Conservation (phyloP, 2,329 filamentous ascomycete species). For the Neonectria hederae region DNA sequence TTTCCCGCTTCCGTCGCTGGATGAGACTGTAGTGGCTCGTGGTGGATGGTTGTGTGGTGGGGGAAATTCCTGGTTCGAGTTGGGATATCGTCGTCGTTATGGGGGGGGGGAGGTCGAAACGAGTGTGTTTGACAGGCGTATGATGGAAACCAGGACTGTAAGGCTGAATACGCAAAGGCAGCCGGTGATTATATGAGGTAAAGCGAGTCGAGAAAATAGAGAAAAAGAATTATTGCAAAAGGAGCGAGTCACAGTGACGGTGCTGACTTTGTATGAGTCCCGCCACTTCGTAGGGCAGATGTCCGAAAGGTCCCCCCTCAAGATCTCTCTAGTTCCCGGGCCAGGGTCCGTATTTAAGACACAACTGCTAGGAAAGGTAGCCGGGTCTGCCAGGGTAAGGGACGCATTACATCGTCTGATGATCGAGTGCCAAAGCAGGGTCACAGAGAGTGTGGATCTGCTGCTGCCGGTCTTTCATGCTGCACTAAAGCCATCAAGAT, state of each 20-base stretch:
- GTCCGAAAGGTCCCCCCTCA: conserved; percentile 36
- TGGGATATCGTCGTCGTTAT: conserved; percentile 32
- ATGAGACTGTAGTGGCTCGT: conserved; percentile 37
- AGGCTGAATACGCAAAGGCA: conserved; percentile 33
- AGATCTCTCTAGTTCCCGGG: conserved; percentile 42
- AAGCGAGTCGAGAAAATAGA: conserved; percentile 26
- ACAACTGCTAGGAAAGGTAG: conserved; percentile 41
- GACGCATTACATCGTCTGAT: conserved; percentile 44
- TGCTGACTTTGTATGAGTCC: conserved; percentile 40
- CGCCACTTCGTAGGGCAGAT: conserved; percentile 32
- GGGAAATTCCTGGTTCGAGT: conserved; percentile 34
- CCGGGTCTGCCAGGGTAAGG: conserved; percentile 36
- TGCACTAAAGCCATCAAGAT: conserved; percentile 45
- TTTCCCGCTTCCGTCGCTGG: conserved; percentile 43
- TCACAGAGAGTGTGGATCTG: conserved; percentile 42
- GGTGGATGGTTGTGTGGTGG: conserved; percentile 38
- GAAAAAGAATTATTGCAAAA: conserved; percentile 31
- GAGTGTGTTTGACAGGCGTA: conserved; percentile 36
- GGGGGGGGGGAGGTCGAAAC: conserved; percentile 34
- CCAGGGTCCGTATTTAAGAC: conserved; percentile 43
- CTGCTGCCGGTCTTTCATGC: conserved; percentile 41
- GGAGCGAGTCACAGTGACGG: conserved; percentile 35
- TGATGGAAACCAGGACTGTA: conserved; percentile 28
- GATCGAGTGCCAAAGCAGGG: conserved; percentile 42
- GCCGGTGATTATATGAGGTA: conserved; percentile 29